Evolutionary conservation across 225 moss, liverwort and hornwort genomes (phyloP).

Genomic region (Anthoceros angustus): DNA sequence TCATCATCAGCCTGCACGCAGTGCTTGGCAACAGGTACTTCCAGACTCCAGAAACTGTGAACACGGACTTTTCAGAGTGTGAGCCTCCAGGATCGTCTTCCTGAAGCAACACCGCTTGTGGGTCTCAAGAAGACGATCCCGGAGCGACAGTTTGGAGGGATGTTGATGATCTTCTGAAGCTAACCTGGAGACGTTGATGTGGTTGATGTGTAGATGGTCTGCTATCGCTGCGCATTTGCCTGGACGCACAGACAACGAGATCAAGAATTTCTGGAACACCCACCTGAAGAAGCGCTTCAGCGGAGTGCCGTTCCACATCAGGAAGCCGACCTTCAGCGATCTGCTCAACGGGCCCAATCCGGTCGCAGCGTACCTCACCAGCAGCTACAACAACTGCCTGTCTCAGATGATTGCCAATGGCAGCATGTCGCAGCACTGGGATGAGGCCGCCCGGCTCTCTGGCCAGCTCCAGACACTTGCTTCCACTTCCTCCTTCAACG

Average conservation of each 20-base stretch:
- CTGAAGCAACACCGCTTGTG: background rate
- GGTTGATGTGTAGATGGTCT: background rate
- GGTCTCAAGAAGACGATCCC: no score
- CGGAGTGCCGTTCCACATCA: slow-evolving; percentile 1
- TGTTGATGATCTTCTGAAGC: background rate
- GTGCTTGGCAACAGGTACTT: background rate
- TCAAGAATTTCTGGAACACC: background rate
- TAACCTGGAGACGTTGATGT: background rate
- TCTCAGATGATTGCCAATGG: background rate
- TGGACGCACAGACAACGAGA: slow-evolving; percentile 2
- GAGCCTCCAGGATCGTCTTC: background rate
- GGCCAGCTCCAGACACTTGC: background rate
- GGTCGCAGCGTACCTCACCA: background rate
- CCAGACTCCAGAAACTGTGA: background rate
- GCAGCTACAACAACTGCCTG: background rate
- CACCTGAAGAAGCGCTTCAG: slow-evolving; percentile 3
- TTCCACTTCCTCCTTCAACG: background rate
- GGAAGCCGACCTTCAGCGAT: background rate
- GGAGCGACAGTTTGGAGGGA: no score
- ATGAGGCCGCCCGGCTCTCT: background rate
- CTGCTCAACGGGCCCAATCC: background rate
- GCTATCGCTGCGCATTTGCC: background rate
- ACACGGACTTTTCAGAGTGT: background rate
- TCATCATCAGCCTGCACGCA: background rate
- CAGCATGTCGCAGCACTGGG: background rate